Percentiles rank a stretch among this genome's conserved stretches.
These are phyloP conservation scores for Aspergillus biplanus DNA, from an alignment of 495 filamentous ascomycete genomes.

Conservation along the genomic window DNA sequence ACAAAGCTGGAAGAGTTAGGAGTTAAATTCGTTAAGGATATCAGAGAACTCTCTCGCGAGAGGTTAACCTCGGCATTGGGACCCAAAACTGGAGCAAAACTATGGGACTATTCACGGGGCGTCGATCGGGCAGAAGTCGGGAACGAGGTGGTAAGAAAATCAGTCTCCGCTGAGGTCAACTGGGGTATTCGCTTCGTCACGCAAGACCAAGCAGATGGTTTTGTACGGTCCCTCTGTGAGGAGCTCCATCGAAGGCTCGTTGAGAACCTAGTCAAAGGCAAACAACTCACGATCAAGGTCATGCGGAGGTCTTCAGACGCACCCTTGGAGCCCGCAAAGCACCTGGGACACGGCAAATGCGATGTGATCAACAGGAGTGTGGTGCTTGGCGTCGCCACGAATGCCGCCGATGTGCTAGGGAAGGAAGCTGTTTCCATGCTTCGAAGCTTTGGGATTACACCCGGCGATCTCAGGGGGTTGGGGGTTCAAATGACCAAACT, in stretches of 20 bases:
- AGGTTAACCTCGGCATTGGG: constrained; percentile 72
- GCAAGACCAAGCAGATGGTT: constrained; percentile 88
- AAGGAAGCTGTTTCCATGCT: constrained; percentile 85
- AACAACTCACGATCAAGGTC: constrained; percentile 87
- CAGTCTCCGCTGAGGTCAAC: constrained; percentile 94
- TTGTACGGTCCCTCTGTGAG: constrained; percentile 77
- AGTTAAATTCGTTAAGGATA: constrained; percentile 78
- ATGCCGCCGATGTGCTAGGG: constrained; percentile 66
- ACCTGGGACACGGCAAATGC: constrained; percentile 93
- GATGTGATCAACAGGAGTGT: constrained; percentile 89
- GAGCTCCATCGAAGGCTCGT: constrained; percentile 80
- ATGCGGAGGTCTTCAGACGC: constrained; percentile 86
- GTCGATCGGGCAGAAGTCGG: constrained; percentile 88
- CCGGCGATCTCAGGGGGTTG: constrained; percentile 86
- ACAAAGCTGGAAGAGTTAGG: constrained; percentile 87
- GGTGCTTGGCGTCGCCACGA: constrained; percentile 79
- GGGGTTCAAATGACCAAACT: constrained; percentile 92
- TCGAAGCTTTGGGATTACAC: constrained; percentile 78
- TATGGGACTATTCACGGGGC: constrained; percentile 89
- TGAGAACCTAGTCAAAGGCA: constrained; percentile 83
- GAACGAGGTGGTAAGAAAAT: constrained; percentile 78
- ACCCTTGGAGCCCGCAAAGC: constrained; percentile 89
- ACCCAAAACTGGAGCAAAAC: constrained; percentile 88
- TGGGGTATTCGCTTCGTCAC: constrained; percentile 96
- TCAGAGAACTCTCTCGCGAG: constrained; percentile 75